Evolutionary conservation across 177 flowering plant genomes (phyloP).

Genomic region (Tripterygium wilfordii): DNA sequence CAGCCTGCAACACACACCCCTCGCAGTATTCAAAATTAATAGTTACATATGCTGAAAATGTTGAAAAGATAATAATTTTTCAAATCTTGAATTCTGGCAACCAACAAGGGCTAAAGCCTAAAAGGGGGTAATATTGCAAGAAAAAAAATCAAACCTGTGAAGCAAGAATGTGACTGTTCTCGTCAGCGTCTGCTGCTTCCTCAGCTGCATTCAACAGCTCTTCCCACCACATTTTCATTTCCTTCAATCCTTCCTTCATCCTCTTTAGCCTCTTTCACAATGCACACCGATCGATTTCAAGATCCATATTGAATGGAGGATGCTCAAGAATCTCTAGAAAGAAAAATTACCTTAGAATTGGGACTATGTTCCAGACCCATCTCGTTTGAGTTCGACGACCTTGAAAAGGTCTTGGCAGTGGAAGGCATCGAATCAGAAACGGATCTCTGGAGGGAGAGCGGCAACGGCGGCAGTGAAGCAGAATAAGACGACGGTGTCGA

Average conservation of each 20-base stretch:
- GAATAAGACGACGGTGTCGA: not conserved
- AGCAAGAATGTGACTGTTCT: not conserved
- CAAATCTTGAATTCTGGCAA: no score
- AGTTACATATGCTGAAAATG: no score
- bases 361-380: not conserved
- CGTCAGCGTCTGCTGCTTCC: constrained; percentile 2
- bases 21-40: no score
- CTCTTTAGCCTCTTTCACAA: constrained; percentile 20
- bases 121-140: no score
- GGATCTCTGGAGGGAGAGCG: not conserved
- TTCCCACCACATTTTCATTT: constrained; percentile 19
- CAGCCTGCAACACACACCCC: constrained; percentile 2
- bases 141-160: not conserved
- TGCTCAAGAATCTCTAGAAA: not conserved
- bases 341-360: not conserved
- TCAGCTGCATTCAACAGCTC: constrained; percentile 9
- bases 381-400: not conserved
- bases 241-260: constrained; percentile 17
- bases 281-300: not conserved
- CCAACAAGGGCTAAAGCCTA: no score
- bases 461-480: constrained; percentile 3
- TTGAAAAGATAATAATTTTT: no score
- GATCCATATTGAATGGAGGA: not conserved
- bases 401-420: not conserved
- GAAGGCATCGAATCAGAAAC: constrained; percentile 4